Conservation (phyloP, 208 protist species). For the Leishmania major region DNA sequence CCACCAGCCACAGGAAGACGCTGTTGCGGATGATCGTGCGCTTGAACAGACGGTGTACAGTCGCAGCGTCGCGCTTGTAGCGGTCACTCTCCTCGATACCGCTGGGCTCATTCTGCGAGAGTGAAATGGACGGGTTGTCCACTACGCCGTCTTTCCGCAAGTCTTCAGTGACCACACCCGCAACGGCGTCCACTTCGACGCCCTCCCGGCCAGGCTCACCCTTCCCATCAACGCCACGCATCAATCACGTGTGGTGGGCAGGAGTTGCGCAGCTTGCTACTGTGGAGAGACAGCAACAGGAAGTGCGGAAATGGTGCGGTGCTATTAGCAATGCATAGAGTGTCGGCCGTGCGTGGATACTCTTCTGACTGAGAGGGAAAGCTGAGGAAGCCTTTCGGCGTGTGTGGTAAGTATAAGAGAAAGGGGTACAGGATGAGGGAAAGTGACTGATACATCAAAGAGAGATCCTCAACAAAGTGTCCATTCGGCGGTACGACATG, state of each 20-base stretch:
- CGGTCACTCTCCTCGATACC: background rate
- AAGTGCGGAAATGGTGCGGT: background rate
- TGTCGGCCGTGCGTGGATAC: background rate
- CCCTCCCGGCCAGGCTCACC: background rate
- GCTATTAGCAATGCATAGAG: background rate
- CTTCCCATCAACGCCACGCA: background rate
- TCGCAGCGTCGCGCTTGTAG: constrained; percentile 3
- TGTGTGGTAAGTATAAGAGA: background rate
- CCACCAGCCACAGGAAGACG: constrained; percentile 62
- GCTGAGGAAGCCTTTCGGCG: too few relatives aligned
- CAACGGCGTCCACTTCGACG: background rate
- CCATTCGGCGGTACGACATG: background rate
- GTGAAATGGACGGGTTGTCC: background rate
- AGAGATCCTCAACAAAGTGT: background rate
- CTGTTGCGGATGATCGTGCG: constrained; percentile 30
- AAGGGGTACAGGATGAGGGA: background rate
- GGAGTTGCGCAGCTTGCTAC: background rate
- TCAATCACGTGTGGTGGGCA: background rate
- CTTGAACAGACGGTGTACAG: background rate
- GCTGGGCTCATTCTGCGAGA: background rate
- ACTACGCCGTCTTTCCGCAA: background rate
- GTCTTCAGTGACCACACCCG: background rate
- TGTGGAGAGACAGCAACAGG: background rate
- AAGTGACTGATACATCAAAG: background rate
- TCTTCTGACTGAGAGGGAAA: background rate